Evolutionary conservation across 495 filamentous ascomycete genomes (phyloP).

Genomic region (Penicillium steckii): DNA sequence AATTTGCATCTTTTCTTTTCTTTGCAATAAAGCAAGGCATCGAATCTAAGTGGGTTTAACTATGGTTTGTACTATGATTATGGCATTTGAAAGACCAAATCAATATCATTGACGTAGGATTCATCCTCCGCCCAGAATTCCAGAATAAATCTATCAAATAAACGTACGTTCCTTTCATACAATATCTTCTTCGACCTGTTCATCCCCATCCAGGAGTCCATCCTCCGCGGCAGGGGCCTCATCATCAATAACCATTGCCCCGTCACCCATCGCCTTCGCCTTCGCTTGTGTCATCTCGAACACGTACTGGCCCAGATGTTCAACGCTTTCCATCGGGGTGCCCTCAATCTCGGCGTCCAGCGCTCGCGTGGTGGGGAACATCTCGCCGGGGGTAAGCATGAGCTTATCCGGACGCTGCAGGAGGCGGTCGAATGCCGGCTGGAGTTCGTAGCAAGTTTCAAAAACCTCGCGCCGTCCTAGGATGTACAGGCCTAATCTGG

Average conservation of each 20-base stretch:
- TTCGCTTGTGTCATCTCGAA: conserved; percentile 94
- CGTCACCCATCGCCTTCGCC: conserved; percentile 59
- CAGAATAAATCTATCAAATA: neutral
- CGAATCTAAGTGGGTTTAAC: no score
- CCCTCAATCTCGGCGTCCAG: conserved; percentile 57
- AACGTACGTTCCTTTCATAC: conserved; percentile 28
- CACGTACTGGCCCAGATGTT: conserved; percentile 96
- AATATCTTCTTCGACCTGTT: conserved; percentile 35
- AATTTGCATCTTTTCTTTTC: no score
- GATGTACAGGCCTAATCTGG: conserved; percentile 88
- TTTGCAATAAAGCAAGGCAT: no score
- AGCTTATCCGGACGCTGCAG: conserved; percentile 73
- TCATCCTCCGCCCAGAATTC: neutral
- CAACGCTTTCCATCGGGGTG: conserved; percentile 79
- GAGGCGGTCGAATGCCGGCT: conserved; percentile 78
- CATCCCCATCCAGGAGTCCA: conserved; percentile 46
- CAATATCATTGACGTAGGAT: neutral
- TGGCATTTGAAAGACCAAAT: neutral
- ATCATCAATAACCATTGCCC: conserved; percentile 33
- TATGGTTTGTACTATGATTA: no score
- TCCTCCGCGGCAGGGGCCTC: conserved; percentile 39
- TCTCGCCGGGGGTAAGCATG: conserved; percentile 75
- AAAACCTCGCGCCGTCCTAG: conserved; percentile 89
- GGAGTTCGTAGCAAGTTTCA: conserved; percentile 82
- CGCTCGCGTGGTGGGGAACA: conserved; percentile 70